A percentile compares a stretch with the other conserved stretches of the same genome.
Conservation (phyloP, 495 filamentous ascomycete genomes). For the Saxophila tyrrhenica region DNA sequence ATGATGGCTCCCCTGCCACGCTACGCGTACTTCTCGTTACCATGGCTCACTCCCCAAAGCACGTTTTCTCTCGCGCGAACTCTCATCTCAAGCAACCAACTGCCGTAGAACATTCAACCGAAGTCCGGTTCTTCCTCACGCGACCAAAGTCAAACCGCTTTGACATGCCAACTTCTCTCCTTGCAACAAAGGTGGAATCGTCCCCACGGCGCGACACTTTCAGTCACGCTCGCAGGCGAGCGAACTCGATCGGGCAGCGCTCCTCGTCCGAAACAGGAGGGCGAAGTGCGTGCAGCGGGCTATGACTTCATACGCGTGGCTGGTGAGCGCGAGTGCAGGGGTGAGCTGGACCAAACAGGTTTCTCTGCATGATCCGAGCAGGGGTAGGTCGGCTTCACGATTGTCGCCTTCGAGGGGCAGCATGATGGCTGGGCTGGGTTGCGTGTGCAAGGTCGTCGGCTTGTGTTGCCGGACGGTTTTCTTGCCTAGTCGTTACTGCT, state of each 20-base stretch:
- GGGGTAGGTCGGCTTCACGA: background rate
- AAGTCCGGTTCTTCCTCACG: too few relatives aligned
- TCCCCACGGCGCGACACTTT: background rate
- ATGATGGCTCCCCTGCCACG: background rate
- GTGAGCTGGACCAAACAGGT: conserved; percentile 5
- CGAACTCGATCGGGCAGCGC: background rate
- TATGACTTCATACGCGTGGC: conserved; percentile 7
- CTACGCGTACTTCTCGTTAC: too few relatives aligned
- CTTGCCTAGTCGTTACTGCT: background rate
- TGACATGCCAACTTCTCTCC: too few relatives aligned
- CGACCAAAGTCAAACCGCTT: too few relatives aligned
- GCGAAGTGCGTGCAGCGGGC: background rate
- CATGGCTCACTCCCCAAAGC: too few relatives aligned
- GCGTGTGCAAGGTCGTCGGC: too few relatives aligned
- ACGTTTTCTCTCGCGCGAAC: background rate
- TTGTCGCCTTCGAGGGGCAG: background rate
- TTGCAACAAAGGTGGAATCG: too few relatives aligned
- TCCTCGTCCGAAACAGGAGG: background rate
- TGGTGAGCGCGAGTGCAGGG: background rate
- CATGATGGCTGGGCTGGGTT: background rate
- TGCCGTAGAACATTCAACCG: too few relatives aligned
- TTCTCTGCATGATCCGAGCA: background rate
- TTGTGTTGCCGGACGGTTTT: background rate
- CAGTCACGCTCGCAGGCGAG: background rate
- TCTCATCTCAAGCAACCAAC: background rate